Conservation (phyloP, 148 eudicot genomes). For the Arctostaphylos glauca region DNA sequence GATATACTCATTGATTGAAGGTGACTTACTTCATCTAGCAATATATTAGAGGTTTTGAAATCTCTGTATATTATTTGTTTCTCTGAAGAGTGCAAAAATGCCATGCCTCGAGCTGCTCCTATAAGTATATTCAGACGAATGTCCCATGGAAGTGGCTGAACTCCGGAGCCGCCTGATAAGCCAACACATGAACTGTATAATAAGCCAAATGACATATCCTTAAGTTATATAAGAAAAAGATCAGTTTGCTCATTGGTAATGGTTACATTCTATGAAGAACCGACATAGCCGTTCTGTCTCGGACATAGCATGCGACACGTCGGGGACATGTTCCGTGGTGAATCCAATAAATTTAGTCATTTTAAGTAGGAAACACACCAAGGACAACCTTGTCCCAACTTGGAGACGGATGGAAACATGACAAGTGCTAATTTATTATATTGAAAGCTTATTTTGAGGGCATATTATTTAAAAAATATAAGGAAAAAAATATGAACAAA, state of each 20-base stretch:
- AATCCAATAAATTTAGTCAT: too few species aligned
- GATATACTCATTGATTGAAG: neutral
- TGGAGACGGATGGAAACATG: too few species aligned
- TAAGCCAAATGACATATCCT: neutral
- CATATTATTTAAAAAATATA: too few species aligned
- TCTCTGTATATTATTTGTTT: constrained; percentile 70
- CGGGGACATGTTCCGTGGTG: too few species aligned
- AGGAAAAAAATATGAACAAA: too few species aligned
- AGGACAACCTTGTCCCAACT: too few species aligned
- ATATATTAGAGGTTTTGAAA: constrained; percentile 79
- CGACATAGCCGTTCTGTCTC: too few species aligned
- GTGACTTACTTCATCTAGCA: constrained; percentile 71
- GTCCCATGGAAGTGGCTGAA: constrained; percentile 87
- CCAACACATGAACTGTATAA: neutral
- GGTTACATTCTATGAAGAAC: too few species aligned
- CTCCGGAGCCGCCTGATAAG: constrained; percentile 57
- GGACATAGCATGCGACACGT: too few species aligned
- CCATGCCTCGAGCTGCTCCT: constrained; percentile 83
- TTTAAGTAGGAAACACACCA: too few species aligned
- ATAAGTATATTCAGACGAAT: constrained; percentile 61
- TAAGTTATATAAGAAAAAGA: neutral
- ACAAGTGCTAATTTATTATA: too few species aligned
- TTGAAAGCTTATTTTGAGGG: too few species aligned
- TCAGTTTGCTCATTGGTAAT: neutral
- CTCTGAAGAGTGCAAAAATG: constrained; percentile 62